These are phyloP conservation scores for Plasmodium coatneyi DNA, from an alignment of 169 alveolate species.

Conservation along the genomic window DNA sequence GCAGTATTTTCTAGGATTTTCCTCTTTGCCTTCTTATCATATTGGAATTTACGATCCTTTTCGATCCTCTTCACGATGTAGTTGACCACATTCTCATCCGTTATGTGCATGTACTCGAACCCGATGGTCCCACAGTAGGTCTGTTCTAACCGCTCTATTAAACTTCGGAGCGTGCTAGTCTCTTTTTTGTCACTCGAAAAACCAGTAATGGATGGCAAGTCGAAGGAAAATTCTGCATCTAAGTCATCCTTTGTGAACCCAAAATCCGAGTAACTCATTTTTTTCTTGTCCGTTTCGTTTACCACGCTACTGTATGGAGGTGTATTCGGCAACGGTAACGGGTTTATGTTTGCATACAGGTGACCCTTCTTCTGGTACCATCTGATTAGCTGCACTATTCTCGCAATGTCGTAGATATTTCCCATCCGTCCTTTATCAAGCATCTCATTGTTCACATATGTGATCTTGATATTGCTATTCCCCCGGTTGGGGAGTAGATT, in stretches of 20 bases:
- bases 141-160: conserved; percentile 71
- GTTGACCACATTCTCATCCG: conserved; percentile 75
- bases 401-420: conserved; percentile 62
- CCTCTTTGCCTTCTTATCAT: conserved; percentile 57
- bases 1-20: conserved; percentile 73
- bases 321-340: conserved; percentile 81
- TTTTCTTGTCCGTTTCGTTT: conserved; percentile 16
- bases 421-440: conserved; percentile 47
- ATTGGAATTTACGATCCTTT: conserved; percentile 58
- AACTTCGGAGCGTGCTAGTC: conserved; percentile 70
- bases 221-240: conserved; percentile 54
- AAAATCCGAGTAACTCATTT: conserved; percentile 45
- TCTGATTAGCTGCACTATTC: conserved; percentile 78
- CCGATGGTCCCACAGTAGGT: conserved; percentile 82
- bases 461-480: neutral
- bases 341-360: conserved; percentile 78
- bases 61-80: conserved; percentile 81
- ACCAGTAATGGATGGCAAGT: conserved; percentile 68
- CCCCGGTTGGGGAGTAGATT: neutral
- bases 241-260: conserved; percentile 57
- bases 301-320: conserved; percentile 80
- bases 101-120: conserved; percentile 81
- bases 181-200: conserved; percentile 26
- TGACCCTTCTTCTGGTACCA: conserved; percentile 83
- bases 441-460: conserved; percentile 63